These are phyloP conservation scores for Papiliotrema flavescens DNA, from an alignment of 1,284 basidiomycete genomes.

Conservation along the genomic window DNA sequence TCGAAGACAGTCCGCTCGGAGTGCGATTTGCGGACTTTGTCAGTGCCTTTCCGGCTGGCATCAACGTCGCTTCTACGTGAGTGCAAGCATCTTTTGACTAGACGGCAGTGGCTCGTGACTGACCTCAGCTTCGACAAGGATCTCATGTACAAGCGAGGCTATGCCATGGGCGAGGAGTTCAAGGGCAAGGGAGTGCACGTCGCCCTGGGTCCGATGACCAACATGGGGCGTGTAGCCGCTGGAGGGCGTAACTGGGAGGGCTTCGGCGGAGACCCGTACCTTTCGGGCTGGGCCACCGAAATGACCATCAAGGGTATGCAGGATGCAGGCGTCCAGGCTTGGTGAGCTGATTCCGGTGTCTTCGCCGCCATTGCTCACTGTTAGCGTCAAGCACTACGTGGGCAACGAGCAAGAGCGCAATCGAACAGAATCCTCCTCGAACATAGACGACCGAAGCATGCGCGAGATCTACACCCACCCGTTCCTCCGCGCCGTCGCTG, in stretches of 20 bases:
- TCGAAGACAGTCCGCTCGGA: slow-evolving; percentile 56
- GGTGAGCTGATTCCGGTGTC: slow-evolving; percentile 22
- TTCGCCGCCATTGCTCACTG: neutral
- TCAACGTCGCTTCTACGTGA: slow-evolving; percentile 66
- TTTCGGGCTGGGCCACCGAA: slow-evolving; percentile 63
- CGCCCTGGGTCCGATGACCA: slow-evolving; percentile 55
- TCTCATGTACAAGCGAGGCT: slow-evolving; percentile 67
- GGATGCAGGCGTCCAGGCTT: slow-evolving; percentile 60
- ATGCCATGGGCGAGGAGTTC: slow-evolving; percentile 73
- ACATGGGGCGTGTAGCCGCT: slow-evolving; percentile 58
- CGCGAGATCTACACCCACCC: slow-evolving; percentile 49
- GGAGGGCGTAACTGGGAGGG: slow-evolving; percentile 82
- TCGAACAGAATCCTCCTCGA: slow-evolving; percentile 56
- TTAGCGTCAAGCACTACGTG: slow-evolving; percentile 64
- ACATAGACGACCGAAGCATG: slow-evolving; percentile 72
- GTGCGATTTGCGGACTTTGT: slow-evolving; percentile 61
- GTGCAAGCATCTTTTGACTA: slow-evolving; percentile 13
- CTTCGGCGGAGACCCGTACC: slow-evolving; percentile 65
- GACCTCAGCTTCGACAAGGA: slow-evolving; percentile 59
- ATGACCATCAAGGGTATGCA: slow-evolving; percentile 74
- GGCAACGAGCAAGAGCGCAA: slow-evolving; percentile 47
- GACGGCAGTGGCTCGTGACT: slow-evolving; percentile 1
- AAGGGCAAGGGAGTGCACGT: slow-evolving; percentile 74
- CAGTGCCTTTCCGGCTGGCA: slow-evolving; percentile 67
- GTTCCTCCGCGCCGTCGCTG: slow-evolving; percentile 70